Evolutionary conservation across 805 yeast genomes (phyloP), one percentile per base, ranked within the genome.

Genomic region (Candida ovalis): DNA sequence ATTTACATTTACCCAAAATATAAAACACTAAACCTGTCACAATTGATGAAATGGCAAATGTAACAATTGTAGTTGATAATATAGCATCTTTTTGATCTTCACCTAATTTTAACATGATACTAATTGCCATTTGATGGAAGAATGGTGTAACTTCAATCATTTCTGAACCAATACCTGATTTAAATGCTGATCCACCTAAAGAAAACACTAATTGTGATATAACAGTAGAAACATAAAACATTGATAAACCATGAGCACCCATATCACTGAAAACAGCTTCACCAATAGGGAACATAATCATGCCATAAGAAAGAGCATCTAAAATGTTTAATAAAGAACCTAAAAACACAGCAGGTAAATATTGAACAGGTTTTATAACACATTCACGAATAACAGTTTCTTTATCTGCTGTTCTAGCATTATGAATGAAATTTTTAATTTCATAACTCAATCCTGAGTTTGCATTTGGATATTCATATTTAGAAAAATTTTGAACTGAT

Each of bases 121-220:
- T 72, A 24, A 78, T 72, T 1, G 97, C 97, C 96, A 94, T 91
- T 2, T 95, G 77, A 62, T 94, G 99, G 73, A 92, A 92, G 65
- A 94, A 94, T 1, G 99, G 99, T 1, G 97, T 96, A n/a, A 94
- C 89, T 66, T 94, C 99, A 55, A 94, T 94, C 99, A 94, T 94
- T 69, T 94, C 98, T 3, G 96, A 87, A 1, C 99, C 99, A 40
- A 92, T 82, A n/a, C 96, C 96, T 2, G 90, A 77, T 52, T 81
- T 81, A 70, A 94, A 92, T 8, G 88, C 86, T 15, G 96, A 88
- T 1, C 95, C 95, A 15, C 99, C 99, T 22, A 88, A 67, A 0
- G 97, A 90, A 62, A 80, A 91, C 5, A 89, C 87, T 53, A 90
- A 69, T 65, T 94, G 99, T 0, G 96, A 86, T 0, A 92, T 78